These are phyloP conservation scores for Theileria annulata DNA, from an alignment of 169 alveolate species.

Conservation along the genomic window DNA sequence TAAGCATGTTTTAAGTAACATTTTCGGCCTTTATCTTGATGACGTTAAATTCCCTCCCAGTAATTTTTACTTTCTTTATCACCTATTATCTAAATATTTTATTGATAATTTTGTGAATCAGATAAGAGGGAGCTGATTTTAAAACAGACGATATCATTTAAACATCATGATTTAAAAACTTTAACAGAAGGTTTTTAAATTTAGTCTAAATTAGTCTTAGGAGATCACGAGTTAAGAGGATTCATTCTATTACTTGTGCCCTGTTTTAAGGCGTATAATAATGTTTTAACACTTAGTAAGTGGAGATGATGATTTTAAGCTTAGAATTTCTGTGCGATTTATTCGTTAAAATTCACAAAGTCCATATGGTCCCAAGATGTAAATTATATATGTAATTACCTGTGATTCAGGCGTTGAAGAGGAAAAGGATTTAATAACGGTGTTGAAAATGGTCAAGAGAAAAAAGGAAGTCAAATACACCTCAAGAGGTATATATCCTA, in stretches of 20 bases:
- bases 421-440: constrained; percentile 33
- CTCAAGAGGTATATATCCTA: constrained; percentile 22
- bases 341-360: constrained; percentile 39
- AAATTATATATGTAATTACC: neutral
- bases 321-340: constrained; percentile 53
- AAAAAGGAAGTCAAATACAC: constrained; percentile 27
- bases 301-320: neutral
- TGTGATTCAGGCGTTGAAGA: constrained; percentile 5
- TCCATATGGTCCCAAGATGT: constrained; percentile 45
- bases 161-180: constrained; percentile 52
- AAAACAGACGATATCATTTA: constrained; percentile 60
- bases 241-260: constrained; percentile 50
- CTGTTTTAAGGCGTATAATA: constrained; percentile 51
- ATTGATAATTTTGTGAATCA: neutral
- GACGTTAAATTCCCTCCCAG: constrained; percentile 45
- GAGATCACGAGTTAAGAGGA: constrained; percentile 68
- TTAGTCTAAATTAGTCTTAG: constrained; percentile 2
- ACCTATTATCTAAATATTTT: neutral
- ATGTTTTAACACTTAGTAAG: constrained; percentile 40
- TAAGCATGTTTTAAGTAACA: constrained; percentile 14
- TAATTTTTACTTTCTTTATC: neutral
- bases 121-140: constrained; percentile 56
- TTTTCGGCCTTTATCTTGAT: constrained; percentile 46
- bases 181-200: constrained; percentile 34
- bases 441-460: constrained; percentile 31